Base-by-base conservation (phyloP, 345 rosid genomes). In the Salix koriyanagi region DNA sequence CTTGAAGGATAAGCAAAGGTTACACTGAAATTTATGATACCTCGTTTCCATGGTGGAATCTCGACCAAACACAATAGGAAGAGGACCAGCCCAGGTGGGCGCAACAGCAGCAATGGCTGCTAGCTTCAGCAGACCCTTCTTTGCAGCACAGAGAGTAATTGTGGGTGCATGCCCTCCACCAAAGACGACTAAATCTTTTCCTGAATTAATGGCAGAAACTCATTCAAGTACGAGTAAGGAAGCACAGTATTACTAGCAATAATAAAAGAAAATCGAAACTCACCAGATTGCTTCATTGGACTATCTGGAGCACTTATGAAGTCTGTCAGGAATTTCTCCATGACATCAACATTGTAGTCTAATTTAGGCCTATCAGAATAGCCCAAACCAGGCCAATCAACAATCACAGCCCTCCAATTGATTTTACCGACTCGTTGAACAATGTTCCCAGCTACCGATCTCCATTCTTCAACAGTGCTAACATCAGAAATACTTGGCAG, bases 311-410 rank as follows among this genome's bases (percentile, higher is more conserved):
- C 80, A 76, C 88, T 94, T 69, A 90, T 80, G 81, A 94, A 90
- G 83, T 94, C 97, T 19, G 90, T 92, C 21, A 92, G 76, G 75
- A 94, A 94, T 74, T 86, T 87, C 92, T 92, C 97, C 97, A 94
- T 91, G 41, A 91, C 82, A 86, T 90, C 93, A 48, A 92, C 91
- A 73, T 85, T 89, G 75, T 92, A 94, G 78, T 94, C 94, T 87
- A 92, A 87, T 85, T 91, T 94, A 8, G 89, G 90, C 78, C 89
- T 83, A 72, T 87, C 93, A 44, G 98, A 92, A 80, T 82, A 92
- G 70, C 97, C 97, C 86, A 94, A 87, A 75, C 97, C 98, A 26
- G 97, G 98, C 98, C 98, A 94, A 79, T 94, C 98, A 70, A 92
- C 90, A 80, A 94, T 88, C 16, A 90, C 90, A 28, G 97, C 92